These are phyloP conservation scores for Hypoxylon sp. DNA, from an alignment of 2,329 filamentous ascomycete species.

Conservation along the genomic window DNA sequence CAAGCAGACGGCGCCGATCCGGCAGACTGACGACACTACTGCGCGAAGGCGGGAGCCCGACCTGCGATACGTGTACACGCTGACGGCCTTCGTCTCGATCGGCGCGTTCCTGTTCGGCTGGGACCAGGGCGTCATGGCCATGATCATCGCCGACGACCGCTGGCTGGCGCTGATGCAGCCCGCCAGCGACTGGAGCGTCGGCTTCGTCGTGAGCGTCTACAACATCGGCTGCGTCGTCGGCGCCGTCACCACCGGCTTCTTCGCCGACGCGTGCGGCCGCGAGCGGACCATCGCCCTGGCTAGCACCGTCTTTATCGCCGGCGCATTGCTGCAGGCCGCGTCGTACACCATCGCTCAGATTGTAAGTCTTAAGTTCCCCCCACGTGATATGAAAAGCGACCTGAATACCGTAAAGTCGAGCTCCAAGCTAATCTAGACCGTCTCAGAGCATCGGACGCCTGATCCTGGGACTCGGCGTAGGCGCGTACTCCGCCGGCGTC, in stretches of 20 bases:
- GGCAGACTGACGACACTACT: conserved; percentile 22
- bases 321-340: conserved; percentile 30
- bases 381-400: not conserved
- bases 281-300: conserved; percentile 28
- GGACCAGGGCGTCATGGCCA: conserved; percentile 33
- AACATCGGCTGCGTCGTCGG: conserved; percentile 31
- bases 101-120: conserved; percentile 39
- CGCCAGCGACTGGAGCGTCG: conserved; percentile 29
- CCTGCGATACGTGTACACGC: conserved; percentile 43
- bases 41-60: conserved; percentile 37
- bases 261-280: conserved; percentile 28
- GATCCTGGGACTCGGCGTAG: conserved; percentile 31
- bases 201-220: conserved; percentile 30
- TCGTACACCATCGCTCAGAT: conserved; percentile 30
- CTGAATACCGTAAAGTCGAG: too few species aligned
- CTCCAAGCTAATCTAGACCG: not conserved
- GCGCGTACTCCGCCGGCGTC: conserved; percentile 31
- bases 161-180: conserved; percentile 28
- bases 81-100: conserved; percentile 42
- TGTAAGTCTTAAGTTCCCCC: not conserved
- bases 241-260: conserved; percentile 29
- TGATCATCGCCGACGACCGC: conserved; percentile 31
- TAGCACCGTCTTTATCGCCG: conserved; percentile 26
- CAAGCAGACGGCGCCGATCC: conserved; percentile 42
- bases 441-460: conserved; percentile 23